Base-by-base conservation (phyloP, 306 rosid species). In the Arachis stenosperma region DNA sequence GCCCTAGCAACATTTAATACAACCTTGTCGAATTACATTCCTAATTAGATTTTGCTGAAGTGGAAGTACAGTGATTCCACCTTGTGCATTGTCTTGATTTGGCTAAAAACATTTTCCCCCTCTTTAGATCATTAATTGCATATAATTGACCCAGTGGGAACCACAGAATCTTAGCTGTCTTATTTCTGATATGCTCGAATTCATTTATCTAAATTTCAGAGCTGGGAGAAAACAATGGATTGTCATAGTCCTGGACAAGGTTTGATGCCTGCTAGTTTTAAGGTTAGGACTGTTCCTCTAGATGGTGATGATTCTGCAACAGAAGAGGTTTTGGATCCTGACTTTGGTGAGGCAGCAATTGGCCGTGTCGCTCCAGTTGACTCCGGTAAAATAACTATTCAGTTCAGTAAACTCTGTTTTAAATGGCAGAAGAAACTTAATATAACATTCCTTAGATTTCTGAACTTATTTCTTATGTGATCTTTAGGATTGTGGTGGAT, bases 191-290 rank as follows among this genome's bases (percentile, higher is more conserved):
- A 50, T 50, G 39, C 68, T 52, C 52, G 75, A 74, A 29, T 59
- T 17, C 7, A 68, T 12, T 10, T 12, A 67, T 76, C 50, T 50
- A 70, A 55, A 73, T 67, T 79, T 58, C 86, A 91, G 97, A 91
- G 97, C 86, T 91, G 97, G 97, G 97, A 91, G 87, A 91, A 91
- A 83, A 91, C 97, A 67, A 89, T 91, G 85, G 96, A 89, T 79
- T 91, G 97, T 72, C 90, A 91, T 67, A 91, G 97, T 78, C 91
- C 97, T 61, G 97, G 97, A 71, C 96, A 91, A 88, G 97, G 97
- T 75, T 68, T 89, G 80, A 91, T 89, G 97, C 97, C 97, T 50
- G 97, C 96, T 79, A 91, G 97, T 79, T 91, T 91, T 74, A 91
- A 91, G 85, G 91, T 89, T 51, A 87, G 93, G 17, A 87, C 91